A percentile compares a stretch with the other conserved stretches of the same genome.
Conservation (phyloP, 371 early-diverging fungal species). For the Syncephalis fuscata region DNA sequence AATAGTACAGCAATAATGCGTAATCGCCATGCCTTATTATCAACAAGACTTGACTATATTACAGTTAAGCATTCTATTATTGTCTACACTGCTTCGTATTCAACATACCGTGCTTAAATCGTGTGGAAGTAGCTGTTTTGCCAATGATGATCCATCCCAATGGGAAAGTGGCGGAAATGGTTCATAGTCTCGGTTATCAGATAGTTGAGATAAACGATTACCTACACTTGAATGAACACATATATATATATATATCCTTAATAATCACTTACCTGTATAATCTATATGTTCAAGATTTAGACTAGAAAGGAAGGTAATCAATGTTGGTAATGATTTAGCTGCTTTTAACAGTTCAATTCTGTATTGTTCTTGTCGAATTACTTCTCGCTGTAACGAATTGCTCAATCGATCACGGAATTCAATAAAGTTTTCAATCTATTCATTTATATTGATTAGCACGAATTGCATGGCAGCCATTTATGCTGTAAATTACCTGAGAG, state of each 20-base stretch:
- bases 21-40: no score
- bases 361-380: slow-evolving; percentile 4
- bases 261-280: slow-evolving; percentile 1
- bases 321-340: slow-evolving; percentile 13
- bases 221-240: background rate
- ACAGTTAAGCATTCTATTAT: no score
- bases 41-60: no score
- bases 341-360: no score
- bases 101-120: no score
- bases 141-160: no score
- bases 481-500: slow-evolving; percentile 71
- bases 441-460: background rate
- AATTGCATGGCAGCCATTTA: no score
- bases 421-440: slow-evolving; percentile 64
- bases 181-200: slow-evolving; percentile 8
- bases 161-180: background rate
- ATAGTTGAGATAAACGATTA: background rate
- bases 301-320: background rate
- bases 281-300: background rate
- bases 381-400: slow-evolving; percentile 51
- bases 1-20: no score
- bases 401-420: slow-evolving; percentile 55
- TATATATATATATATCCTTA: slow-evolving; percentile 1
- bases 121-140: no score
- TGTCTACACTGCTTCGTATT: no score